Evolutionary conservation across 2,329 filamentous ascomycete species (phyloP).

Genomic region (Trichoderma koningii): DNA sequence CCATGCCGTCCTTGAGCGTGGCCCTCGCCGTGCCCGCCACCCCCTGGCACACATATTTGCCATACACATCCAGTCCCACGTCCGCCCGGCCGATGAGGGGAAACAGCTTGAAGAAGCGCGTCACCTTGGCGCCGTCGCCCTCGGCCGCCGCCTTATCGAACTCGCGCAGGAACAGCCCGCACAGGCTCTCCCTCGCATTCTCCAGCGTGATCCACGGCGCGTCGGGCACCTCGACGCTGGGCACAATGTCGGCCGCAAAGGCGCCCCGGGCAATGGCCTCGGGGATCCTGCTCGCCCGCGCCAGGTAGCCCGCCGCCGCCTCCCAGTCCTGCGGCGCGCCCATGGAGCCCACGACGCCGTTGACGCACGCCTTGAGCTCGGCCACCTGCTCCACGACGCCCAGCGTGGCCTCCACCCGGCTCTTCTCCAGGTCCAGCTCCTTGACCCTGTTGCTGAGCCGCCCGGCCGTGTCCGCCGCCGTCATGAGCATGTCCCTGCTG

Average conservation of each 20-base stretch:
- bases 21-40: constrained; percentile 81
- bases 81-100: constrained; percentile 88
- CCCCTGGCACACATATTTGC: constrained; percentile 92
- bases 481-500: constrained; percentile 86
- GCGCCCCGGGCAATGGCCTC: constrained; percentile 76
- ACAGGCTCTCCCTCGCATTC: constrained; percentile 84
- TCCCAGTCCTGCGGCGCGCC: constrained; percentile 98
- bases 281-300: constrained; percentile 79
- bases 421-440: constrained; percentile 86
- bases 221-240: constrained; percentile 93
- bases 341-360: constrained; percentile 95
- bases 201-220: constrained; percentile 84
- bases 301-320: constrained; percentile 86
- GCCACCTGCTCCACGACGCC: constrained; percentile 93
- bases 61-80: constrained; percentile 91
- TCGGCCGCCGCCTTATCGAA: constrained; percentile 90
- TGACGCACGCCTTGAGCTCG: constrained; percentile 93
- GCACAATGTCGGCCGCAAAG: constrained; percentile 90
- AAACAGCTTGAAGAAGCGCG: constrained; percentile 97
- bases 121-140: constrained; percentile 85
- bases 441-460: constrained; percentile 86
- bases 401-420: constrained; percentile 84
- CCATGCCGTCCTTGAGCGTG: constrained; percentile 71
- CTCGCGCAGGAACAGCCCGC: constrained; percentile 86
- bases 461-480: constrained; percentile 80